Conservation (phyloP, 179 eudicot species). For the Amaranthus tricolor region DNA sequence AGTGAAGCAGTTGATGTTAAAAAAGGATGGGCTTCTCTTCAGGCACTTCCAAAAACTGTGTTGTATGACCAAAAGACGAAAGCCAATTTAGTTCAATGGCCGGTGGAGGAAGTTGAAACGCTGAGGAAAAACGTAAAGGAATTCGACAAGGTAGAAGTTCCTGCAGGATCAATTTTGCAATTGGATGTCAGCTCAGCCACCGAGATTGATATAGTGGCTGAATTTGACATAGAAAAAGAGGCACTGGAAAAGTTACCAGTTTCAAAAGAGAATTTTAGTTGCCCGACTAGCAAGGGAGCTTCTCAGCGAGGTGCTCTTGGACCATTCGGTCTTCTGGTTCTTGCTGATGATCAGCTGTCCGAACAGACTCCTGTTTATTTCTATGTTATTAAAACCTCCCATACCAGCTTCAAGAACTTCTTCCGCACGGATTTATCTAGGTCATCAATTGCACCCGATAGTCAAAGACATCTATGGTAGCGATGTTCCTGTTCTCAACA, state of each 20-base stretch:
- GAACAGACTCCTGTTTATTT: slow-evolving; percentile 81
- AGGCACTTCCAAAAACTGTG: slow-evolving; percentile 66
- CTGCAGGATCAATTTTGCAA: slow-evolving; percentile 58
- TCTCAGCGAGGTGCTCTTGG: slow-evolving; percentile 67
- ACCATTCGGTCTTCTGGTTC: slow-evolving; percentile 70
- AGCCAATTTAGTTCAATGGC: slow-evolving; percentile 69
- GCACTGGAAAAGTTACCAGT: slow-evolving; percentile 35
- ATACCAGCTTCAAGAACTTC: slow-evolving; percentile 49
- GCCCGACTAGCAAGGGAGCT: slow-evolving; percentile 52
- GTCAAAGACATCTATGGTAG: slow-evolving; percentile 55
- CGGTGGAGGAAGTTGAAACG: slow-evolving; percentile 67
- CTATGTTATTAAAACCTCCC: slow-evolving; percentile 49
- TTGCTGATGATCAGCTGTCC: slow-evolving; percentile 31
- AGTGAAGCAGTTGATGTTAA: slow-evolving; percentile 46
- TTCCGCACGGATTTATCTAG: slow-evolving; percentile 68
- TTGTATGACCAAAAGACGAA: slow-evolving; percentile 56
- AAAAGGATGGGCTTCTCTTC: slow-evolving; percentile 67
- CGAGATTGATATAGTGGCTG: slow-evolving; percentile 72
- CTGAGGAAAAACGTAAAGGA: slow-evolving; percentile 40
- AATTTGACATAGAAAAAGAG: slow-evolving; percentile 53
- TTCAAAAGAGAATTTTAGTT: slow-evolving; percentile 31
- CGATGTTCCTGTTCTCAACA: slow-evolving; percentile 58
- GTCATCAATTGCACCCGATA: slow-evolving; percentile 70
- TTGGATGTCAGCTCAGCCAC: slow-evolving; percentile 41
- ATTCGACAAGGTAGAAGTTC: slow-evolving; percentile 35